Percentiles rank a stretch among this genome's conserved stretches.
Conservation (phyloP, 768 basidiomycete species). For the Cytidiella melzeri region DNA sequence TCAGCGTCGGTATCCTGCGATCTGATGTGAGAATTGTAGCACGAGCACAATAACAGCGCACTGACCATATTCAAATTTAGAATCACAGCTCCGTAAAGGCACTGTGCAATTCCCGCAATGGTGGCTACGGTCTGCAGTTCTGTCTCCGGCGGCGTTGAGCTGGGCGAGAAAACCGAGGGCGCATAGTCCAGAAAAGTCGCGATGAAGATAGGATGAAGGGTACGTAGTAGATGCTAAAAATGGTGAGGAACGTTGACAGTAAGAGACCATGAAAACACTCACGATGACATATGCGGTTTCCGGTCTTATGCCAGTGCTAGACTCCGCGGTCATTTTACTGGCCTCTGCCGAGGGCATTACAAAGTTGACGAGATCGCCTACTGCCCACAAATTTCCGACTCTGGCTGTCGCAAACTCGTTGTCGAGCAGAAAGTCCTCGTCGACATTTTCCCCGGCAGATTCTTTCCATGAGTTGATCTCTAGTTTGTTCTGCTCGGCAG, state of each 20-base stretch:
- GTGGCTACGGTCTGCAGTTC: conserved; percentile 57
- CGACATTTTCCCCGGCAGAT: conserved; percentile 30
- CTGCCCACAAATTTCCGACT: conserved; percentile 16
- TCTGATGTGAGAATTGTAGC: too few species aligned
- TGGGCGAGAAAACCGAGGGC: conserved; percentile 73
- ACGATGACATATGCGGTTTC: conserved; percentile 15
- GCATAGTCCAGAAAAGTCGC: conserved; percentile 86
- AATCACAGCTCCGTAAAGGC: conserved; percentile 53
- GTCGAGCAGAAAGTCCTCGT: conserved; percentile 16
- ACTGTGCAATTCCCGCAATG: conserved; percentile 49
- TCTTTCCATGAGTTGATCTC: conserved; percentile 24
- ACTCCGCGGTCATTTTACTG: conserved; percentile 1
- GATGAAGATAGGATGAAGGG: conserved; percentile 72
- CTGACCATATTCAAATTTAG: conserved; percentile 36
- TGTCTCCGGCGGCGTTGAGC: conserved; percentile 47
- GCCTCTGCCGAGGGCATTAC: background rate
- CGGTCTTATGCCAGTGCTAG: conserved; percentile 3
- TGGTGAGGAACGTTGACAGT: background rate
- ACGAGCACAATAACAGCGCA: conserved; percentile 11
- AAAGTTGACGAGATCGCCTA: conserved; percentile 20
- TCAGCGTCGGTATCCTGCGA: background rate
- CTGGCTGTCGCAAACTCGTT: background rate
- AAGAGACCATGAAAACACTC: conserved; percentile 7
- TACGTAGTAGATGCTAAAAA: conserved; percentile 59
- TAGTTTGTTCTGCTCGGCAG: background rate